These are phyloP conservation scores for Tylopilus felleus DNA, from an alignment of 768 basidiomycete species.

Conservation along the genomic window DNA sequence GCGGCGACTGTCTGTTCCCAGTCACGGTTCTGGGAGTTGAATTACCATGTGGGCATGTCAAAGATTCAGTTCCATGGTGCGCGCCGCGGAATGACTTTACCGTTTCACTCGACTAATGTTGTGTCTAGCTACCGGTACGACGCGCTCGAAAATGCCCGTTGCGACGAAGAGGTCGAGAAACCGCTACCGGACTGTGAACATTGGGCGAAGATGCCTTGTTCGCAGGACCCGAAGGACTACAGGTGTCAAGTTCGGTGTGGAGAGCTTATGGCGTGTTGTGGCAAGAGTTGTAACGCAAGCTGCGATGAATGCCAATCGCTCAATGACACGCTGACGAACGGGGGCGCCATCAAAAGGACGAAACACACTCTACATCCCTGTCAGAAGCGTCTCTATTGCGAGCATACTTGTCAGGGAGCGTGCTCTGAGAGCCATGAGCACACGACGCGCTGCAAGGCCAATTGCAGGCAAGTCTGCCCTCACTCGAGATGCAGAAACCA, in stretches of 20 bases:
- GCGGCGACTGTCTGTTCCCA: conserved; percentile 51
- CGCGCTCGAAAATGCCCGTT: conserved; percentile 41
- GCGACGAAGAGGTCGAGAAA: conserved; percentile 43
- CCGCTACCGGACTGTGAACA: conserved; percentile 55
- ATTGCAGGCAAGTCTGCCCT: conserved; percentile 52
- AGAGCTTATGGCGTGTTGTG: conserved; percentile 50
- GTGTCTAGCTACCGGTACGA: conserved; percentile 44
- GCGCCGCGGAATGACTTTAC: conserved; percentile 2
- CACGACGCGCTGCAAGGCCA: conserved; percentile 40
- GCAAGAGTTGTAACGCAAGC: conserved; percentile 42
- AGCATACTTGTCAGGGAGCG: conserved; percentile 45
- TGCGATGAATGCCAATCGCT: conserved; percentile 49
- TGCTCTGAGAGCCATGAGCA: conserved; percentile 54
- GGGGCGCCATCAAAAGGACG: conserved; percentile 21
- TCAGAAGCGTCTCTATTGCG: conserved; percentile 50
- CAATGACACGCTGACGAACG: background rate
- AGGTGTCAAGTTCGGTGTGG: conserved; percentile 43
- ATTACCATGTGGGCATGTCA: conserved; percentile 59
- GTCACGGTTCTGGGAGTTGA: conserved; percentile 41
- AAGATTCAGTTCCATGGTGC: conserved; percentile 47
- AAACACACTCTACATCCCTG: conserved; percentile 49
- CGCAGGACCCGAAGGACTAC: conserved; percentile 37
- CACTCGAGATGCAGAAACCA: conserved; percentile 47
- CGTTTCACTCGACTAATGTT: background rate
- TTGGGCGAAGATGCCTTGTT: conserved; percentile 43